Base-by-base conservation (phyloP, 1,139 yeast species). In the Kurtzmaniella quercitrusa region DNA sequence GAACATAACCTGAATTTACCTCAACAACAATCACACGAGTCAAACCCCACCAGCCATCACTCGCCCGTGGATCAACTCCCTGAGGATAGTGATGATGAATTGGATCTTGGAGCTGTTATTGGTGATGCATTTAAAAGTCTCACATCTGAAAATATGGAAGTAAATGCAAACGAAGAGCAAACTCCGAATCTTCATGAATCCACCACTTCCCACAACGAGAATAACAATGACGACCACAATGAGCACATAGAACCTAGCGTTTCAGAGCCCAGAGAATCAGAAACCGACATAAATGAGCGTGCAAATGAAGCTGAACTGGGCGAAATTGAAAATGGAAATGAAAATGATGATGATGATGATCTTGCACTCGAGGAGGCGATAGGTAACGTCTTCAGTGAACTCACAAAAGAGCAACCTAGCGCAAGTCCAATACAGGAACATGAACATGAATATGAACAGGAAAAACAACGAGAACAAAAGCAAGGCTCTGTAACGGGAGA, bases 321-420 rank as follows among this genome's bases (percentile, higher is more conserved):
- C n/a, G n/a, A n/a, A n/a, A n/a, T n/a, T n/a, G n/a, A n/a, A n/a
- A n/a, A n/a, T n/a, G n/a, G n/a, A n/a, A n/a, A 20, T 9, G 16
- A 38, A 16, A 36, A 37, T 8, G 36, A 16, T 30, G 39, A 35
- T 18, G 46, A 41, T 2, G 54, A 50, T 15, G 56, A 51, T 14
- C 35, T 43, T 21, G 54, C 52, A 20, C 43, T 60, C 11, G 55
- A 58, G 20, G 59, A 54, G 33, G 64, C 62, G 7, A 61, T 60
- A 14, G 64, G 62, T 2, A 50, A 56, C 42, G 64, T 65, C 2
- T 56, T 59, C 42, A 52, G 49, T 9, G 49, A 46, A 35, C 44
- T 54, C 22, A 26, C 44, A 33, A 34, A 21, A 18, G 19, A 20
- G 26, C 28, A 33, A 11, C 12, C 9, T 9, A 14, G 9, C 30